Base-by-base conservation (phyloP, 2,329 filamentous ascomycete species). In the Pestalotiopsis sp. region DNA sequence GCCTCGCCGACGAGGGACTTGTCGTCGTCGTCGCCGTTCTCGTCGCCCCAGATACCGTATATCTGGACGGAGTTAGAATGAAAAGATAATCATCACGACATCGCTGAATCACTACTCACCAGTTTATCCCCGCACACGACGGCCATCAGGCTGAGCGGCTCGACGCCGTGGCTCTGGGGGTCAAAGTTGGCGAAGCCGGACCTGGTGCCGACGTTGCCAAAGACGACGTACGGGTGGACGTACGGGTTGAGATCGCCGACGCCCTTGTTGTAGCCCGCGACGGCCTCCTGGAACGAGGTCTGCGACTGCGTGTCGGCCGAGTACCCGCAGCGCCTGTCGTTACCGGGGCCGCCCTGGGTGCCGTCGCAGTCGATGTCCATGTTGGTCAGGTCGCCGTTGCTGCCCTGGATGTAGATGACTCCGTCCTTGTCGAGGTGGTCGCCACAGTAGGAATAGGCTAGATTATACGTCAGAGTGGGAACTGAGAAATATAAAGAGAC, bases 351-450 rank as follows among this genome's bases (percentile, higher is more conserved):
- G 38, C 11, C 36, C 17, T 64, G 62, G 12, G 3, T 64, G 39
- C 62, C 62, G 25, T 64, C 62, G 71, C 87, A 90, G 77, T 90
- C 87, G 59, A 89, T 80, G 69, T 89, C 87, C 83, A 89, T 87
- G 75, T 88, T 84, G 4, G 81, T 82, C 58, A 88, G 79, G 25
- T 81, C 75, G 4, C 79, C 78, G 11, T 76, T 73, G 0, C 73
- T 75, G 7, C 82, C 83, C 60, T 82, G 80, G 57, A 87, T 74
- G 75, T 83, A 87, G 68, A 88, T 79, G 25, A 82, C 75, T 38
- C 77, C 77, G n/a, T 72, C 64, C n/a, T 75, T 69, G 12, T 68
- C n/a, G 4, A 80, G 72, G 67, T 81, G 79, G 72, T 85, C 83
- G 38, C 80, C 82, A 72, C 84, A 86, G 76, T 86, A 86, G 13